A percentile compares a stretch with the other conserved stretches of the same genome.
Conservation (phyloP, 148 eudicot species). For the Spergularia marina region DNA sequence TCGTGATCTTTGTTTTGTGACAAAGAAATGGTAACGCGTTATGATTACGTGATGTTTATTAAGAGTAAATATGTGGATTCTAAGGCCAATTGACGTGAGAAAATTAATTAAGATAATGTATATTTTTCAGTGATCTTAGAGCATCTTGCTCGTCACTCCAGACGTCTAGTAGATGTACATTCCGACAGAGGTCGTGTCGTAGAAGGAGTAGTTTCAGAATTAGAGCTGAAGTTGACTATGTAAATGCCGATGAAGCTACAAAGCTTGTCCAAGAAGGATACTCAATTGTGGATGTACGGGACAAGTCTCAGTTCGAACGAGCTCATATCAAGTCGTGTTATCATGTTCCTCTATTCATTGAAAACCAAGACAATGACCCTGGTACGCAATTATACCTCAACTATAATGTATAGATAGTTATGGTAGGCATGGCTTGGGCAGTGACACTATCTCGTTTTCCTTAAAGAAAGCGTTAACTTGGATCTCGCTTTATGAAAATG, state of each 20-base stretch:
- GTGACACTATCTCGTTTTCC: background rate
- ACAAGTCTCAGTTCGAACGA: constrained; percentile 60
- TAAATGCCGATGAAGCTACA: constrained; percentile 79
- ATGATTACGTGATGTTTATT: too few relatives aligned
- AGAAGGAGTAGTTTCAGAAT: constrained; percentile 37
- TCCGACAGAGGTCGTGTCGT: constrained; percentile 31
- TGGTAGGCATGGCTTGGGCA: background rate
- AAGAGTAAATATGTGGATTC: too few relatives aligned
- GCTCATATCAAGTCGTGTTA: constrained; percentile 82
- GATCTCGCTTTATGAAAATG: background rate
- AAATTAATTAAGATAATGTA: constrained; percentile 20
- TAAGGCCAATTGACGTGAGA: constrained; percentile 24
- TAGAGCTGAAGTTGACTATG: constrained; percentile 65
- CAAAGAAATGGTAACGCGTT: too few relatives aligned
- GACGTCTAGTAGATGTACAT: constrained; percentile 30
- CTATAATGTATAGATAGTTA: too few relatives aligned
- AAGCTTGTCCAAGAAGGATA: constrained; percentile 71
- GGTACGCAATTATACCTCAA: constrained; percentile 36
- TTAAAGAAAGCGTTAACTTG: background rate
- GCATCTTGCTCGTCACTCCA: constrained; percentile 52
- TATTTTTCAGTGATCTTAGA: constrained; percentile 60
- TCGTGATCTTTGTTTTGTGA: too few relatives aligned
- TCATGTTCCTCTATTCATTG: constrained; percentile 83
- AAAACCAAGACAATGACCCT: constrained; percentile 74
- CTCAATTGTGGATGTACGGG: constrained; percentile 76